Evolutionary conservation across 108 stramenopile genomes (phyloP), one percentile per base, ranked within the genome.

Genomic region (Schizochytrium sp.): DNA sequence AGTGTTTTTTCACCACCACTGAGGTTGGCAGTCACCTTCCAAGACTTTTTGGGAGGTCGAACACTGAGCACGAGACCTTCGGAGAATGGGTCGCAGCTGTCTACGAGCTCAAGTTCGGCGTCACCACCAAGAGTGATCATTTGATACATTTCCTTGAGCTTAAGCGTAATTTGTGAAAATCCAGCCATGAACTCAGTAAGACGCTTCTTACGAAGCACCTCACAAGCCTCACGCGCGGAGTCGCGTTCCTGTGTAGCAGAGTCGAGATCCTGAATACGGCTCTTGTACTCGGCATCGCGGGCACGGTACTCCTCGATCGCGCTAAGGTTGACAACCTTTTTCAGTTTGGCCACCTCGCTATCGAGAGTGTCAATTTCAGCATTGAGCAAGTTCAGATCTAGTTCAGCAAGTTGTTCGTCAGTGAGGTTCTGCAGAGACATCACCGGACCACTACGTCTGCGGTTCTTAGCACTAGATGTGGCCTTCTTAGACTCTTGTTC

Each of bases 111-210:
- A 42, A 99, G 92, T 90, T 99, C 99, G 7, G 99, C 99, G 93
- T 99, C 99, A 13, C 99, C 99, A 7, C 99, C 99, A 10, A 99
- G 94, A 46, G 99, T 99, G 89, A 99, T 98, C 99, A 99, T 99
- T 92, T 98, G 98, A 91, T 99, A 99, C 99, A 99, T 99, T 89
- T 99, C 99, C 93, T 99, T 99, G 57, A 99, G 94, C 89, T 98
- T 97, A 87, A 98, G 93, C 40, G 98, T 97, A 91, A 99, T 99
- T 15, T 89, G 87, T 3, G 96, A 96, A 90, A 99, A 99, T 1
- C 99, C 99, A 49, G 96, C 96, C 99, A 99, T 98, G 91, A 99
- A 99, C 96, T 95, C 97, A 73, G 98, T 97, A 56, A 99, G 95
- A 53, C 99, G 95, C 58, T 95, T 91, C 53, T 96, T 95, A 73